Percentiles rank a stretch among this genome's conserved stretches.
Conservation (phyloP, 2,329 filamentous ascomycete genomes). For the Gremmenia infestans region DNA sequence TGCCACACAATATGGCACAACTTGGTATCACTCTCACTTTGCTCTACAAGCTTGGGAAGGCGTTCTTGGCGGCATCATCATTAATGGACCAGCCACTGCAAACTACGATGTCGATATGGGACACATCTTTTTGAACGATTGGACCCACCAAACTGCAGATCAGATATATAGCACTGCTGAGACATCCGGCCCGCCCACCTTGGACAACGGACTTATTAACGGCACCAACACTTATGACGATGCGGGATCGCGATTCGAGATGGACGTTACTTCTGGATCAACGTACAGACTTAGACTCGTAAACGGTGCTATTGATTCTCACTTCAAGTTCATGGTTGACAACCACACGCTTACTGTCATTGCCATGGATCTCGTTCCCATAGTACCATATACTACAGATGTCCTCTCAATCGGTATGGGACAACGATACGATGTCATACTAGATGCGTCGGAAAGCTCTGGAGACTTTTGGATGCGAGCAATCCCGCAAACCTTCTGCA, state of each 20-base stretch:
- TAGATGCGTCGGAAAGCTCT: slow-evolving; percentile 9
- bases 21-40: slow-evolving; percentile 59
- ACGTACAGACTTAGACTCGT: slow-evolving; percentile 43
- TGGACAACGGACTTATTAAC: slow-evolving; percentile 32
- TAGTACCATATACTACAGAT: slow-evolving; percentile 4
- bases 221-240: slow-evolving; percentile 18
- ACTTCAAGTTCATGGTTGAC: slow-evolving; percentile 43
- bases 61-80: slow-evolving; percentile 53
- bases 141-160: slow-evolving; percentile 26
- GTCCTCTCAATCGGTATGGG: slow-evolving; percentile 1
- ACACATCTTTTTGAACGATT: slow-evolving; percentile 35
- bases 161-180: slow-evolving; percentile 16
- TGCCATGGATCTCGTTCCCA: slow-evolving; percentile 47
- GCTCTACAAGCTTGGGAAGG: slow-evolving; percentile 47
- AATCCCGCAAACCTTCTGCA: slow-evolving; percentile 50
- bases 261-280: slow-evolving; percentile 35
- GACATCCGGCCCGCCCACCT: slow-evolving; percentile 18
- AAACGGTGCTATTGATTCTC: slow-evolving; percentile 37
- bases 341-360: slow-evolving; percentile 53
- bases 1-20: slow-evolving; percentile 36
- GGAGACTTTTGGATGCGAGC: slow-evolving; percentile 55
- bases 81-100: slow-evolving; percentile 53
- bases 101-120: slow-evolving; percentile 60
- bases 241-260: slow-evolving; percentile 25
- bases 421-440: slow-evolving; percentile 7